phyloP scores from a whole-genome alignment of 805 yeast genomes.

The Candida ponderosae region DNA sequence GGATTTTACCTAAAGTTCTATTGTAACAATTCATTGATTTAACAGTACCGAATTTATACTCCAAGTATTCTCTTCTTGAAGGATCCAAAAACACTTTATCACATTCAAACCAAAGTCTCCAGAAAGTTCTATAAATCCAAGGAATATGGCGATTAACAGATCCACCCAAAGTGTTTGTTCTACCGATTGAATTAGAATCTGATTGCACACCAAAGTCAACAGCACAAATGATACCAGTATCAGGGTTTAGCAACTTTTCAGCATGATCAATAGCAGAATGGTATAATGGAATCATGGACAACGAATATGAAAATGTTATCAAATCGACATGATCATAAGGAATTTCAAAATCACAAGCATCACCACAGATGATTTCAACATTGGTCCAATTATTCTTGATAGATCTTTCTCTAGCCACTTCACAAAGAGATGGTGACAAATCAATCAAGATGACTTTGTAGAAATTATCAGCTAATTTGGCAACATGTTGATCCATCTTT shows the following conservation, averaged over 20 bases:
- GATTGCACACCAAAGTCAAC: constrained; percentile 81
- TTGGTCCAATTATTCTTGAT: constrained; percentile 40
- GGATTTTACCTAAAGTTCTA: constrained; percentile 60
- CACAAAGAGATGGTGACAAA: constrained; percentile 69
- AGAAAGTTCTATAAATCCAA: constrained; percentile 72
- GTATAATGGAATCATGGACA: constrained; percentile 81
- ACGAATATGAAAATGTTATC: constrained; percentile 71
- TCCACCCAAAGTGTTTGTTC: constrained; percentile 72
- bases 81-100: constrained; percentile 76
- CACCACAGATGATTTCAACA: constrained; percentile 64
- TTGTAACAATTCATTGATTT: constrained; percentile 67
- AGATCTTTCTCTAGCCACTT: constrained; percentile 58
- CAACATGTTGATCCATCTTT: constrained; percentile 51
- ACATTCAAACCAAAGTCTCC: constrained; percentile 86
- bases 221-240: constrained; percentile 55
- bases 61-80: constrained; percentile 75
- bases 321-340: constrained; percentile 52
- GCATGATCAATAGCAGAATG: constrained; percentile 74
- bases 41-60: constrained; percentile 74
- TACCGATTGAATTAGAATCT: constrained; percentile 53
- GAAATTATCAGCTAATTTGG: constrained; percentile 32
- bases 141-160: constrained; percentile 61
- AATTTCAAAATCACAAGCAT: constrained; percentile 64
- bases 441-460: constrained; percentile 67
- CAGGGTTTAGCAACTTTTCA: constrained; percentile 38